A percentile compares a stretch with the other conserved stretches of the same genome.
Conservation (phyloP, 208 protist genomes). For the Giardia duodenalis region DNA sequence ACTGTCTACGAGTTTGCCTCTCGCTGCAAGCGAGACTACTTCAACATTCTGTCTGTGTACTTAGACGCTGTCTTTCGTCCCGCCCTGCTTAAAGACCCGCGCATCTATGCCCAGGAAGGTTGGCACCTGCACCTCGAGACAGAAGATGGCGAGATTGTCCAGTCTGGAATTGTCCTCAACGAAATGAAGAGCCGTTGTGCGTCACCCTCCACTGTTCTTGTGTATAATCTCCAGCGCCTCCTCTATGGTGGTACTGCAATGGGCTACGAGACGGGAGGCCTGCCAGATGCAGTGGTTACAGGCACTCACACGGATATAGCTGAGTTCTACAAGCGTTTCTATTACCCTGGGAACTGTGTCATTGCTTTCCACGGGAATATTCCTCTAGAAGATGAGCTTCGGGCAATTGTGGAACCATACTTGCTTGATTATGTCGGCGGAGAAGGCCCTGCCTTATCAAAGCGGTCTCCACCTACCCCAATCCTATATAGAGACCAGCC, state of each 20-base stretch:
- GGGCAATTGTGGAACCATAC: not conserved
- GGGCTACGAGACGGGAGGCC: constrained; percentile 35
- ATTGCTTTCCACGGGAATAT: constrained; percentile 32
- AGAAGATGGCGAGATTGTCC: constrained; percentile 32
- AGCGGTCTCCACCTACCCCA: not conserved
- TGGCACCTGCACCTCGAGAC: not conserved
- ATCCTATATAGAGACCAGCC: too few species aligned
- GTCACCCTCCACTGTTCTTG: not conserved
- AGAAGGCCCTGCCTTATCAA: too few species aligned
- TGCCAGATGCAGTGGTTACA: constrained; percentile 35
- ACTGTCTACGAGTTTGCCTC: constrained; percentile 40
- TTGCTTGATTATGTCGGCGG: too few species aligned
- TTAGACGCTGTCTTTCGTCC: constrained; percentile 49
- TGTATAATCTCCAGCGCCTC: constrained; percentile 2
- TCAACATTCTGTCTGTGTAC: constrained; percentile 50
- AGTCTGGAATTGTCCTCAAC: constrained; percentile 49
- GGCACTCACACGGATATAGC: constrained; percentile 39
- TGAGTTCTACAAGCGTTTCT: constrained; percentile 41
- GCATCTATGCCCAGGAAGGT: constrained; percentile 42
- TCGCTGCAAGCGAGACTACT: constrained; percentile 44
- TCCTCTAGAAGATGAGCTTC: not conserved
- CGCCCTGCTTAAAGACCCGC: constrained; percentile 23
- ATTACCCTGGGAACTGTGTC: constrained; percentile 46
- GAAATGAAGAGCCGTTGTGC: constrained; percentile 48
- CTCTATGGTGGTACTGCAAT: constrained; percentile 39